Percentiles rank a stretch among this genome's conserved stretches.
Evolutionary conservation across 176 grass and related monocot species (phyloP).

Genomic region (Zea mays): DNA sequence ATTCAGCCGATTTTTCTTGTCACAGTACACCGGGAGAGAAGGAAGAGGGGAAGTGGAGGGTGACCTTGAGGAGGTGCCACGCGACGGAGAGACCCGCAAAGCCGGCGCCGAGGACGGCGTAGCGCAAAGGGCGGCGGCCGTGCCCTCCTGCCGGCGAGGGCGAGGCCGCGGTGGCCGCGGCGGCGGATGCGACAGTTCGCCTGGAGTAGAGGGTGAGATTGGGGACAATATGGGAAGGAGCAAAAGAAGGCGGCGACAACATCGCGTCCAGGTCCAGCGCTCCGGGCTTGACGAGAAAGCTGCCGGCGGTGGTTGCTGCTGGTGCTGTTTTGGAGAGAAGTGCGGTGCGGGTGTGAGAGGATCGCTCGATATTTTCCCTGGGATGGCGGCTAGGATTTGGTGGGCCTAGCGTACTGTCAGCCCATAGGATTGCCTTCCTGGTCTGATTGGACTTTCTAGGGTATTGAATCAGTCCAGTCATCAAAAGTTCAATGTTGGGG

Average conservation of each 20-base stretch:
- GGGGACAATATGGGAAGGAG: slow-evolving; percentile 23
- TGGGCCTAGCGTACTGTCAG: neutral
- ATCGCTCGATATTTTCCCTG: neutral
- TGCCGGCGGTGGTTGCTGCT: neutral
- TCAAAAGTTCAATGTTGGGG: neutral
- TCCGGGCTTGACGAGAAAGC: neutral
- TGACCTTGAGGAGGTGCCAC: slow-evolving; percentile 94
- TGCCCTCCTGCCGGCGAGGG: slow-evolving; percentile 16
- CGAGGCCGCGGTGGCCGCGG: neutral
- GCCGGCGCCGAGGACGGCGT: slow-evolving; percentile 82
- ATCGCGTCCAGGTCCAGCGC: neutral
- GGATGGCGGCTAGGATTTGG: neutral
- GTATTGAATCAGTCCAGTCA: too few relatives aligned
- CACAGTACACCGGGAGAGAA: neutral
- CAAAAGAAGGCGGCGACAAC: slow-evolving; percentile 12
- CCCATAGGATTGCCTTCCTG: neutral
- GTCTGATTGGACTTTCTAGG: neutral
- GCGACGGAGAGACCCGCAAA: slow-evolving; percentile 86
- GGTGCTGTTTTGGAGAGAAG: neutral
- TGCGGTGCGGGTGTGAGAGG: neutral
- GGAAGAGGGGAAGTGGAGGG: neutral
- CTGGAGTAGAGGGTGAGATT: slow-evolving; percentile 22
- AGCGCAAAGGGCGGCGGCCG: slow-evolving; percentile 44
- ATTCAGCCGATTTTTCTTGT: slow-evolving; percentile 6
- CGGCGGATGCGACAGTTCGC: neutral